Base-by-base conservation (phyloP, 495 filamentous ascomycete genomes). In the Aspergillus kassunensis region DNA sequence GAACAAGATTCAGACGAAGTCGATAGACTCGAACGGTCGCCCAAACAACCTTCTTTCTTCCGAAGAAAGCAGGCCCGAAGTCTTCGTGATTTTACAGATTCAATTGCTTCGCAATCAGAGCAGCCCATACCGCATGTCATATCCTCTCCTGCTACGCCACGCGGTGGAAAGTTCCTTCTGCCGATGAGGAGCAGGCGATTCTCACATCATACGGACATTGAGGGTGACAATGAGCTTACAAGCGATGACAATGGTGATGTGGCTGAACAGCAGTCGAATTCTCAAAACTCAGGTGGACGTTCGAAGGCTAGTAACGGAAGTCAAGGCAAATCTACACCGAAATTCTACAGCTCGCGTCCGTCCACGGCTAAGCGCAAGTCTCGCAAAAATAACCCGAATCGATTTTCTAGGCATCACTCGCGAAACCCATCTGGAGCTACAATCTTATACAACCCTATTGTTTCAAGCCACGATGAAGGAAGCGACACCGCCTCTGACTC, bases 151-250 rank as follows among this genome's bases (percentile, higher is more conserved):
- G 70, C 65, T 4, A 30, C 56, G 18, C 53, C 61, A 46, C 62
- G 68, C 55, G 43, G 64, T 44, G 53, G 61, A 21, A 54, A 60
- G 30, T 43, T 51, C 6, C 56, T 51, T n/a, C n/a, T 50, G 2
- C 60, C 62, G 1, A 54, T 41, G 0, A 65, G 62, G 39, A 57
- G 41, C 31, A 64, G 75, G 12, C 72, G 75, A 42, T 54, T 71
- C 11, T 78, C 75, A 0, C 75, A 74, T 35, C 75, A 88, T 55
- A 88, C 84, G 2, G 89, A 90, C 57, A 90, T 80, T 29, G 90
- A 96, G 67, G 90, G 88, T 3, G 90, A 96, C 57, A 90, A 95
- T 56, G 90, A 95, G 65, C 75, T 89, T n/a, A 78, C 89, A n/a
- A 91, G 88, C 0, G 86, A 87, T 34, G 85, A 87, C 23, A 81